Percentiles rank a stretch among this genome's conserved stretches.
These are phyloP conservation scores for Anthracocystis setariae DNA, from an alignment of 1,284 basidiomycete genomes.

Conservation along the genomic window DNA sequence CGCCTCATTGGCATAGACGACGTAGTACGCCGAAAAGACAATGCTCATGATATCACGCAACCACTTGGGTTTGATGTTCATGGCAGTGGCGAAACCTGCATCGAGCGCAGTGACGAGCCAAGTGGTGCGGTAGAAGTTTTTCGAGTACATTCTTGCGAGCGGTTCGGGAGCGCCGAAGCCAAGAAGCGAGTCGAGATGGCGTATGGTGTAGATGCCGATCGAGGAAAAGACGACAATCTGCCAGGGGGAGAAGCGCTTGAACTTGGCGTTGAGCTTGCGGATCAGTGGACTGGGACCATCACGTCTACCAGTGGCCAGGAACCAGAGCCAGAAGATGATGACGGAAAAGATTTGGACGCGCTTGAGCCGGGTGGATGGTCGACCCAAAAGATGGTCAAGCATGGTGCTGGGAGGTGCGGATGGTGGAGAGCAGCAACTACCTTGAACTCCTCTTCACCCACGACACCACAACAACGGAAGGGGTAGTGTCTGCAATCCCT, in stretches of 20 bases:
- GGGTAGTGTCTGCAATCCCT: too few species aligned
- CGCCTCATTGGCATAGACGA: conserved; percentile 89
- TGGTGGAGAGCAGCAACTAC: too few species aligned
- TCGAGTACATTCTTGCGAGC: conserved; percentile 80
- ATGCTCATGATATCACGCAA: conserved; percentile 76
- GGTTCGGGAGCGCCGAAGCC: conserved; percentile 92
- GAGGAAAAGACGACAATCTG: conserved; percentile 87
- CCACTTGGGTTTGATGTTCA: conserved; percentile 92
- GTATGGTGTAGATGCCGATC: conserved; percentile 83
- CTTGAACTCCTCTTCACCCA: too few species aligned
- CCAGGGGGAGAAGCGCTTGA: conserved; percentile 85
- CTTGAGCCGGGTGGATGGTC: conserved; percentile 61
- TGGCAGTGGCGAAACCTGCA: conserved; percentile 94
- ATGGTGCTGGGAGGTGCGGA: conserved; percentile 19
- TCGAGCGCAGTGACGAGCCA: conserved; percentile 90
- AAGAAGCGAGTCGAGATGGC: conserved; percentile 86
- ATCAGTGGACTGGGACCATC: conserved; percentile 51
- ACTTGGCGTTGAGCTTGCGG: conserved; percentile 30
- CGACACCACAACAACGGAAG: too few species aligned
- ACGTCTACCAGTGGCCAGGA: conserved; percentile 40
- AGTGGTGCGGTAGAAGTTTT: conserved; percentile 94
- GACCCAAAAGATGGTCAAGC: conserved; percentile 63
- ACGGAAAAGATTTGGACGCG: conserved; percentile 56
- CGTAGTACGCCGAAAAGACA: conserved; percentile 87
- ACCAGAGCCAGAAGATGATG: conserved; percentile 55